These are phyloP conservation scores for Vigna angularis DNA, from an alignment of 306 rosid genomes.

Conservation along the genomic window DNA sequence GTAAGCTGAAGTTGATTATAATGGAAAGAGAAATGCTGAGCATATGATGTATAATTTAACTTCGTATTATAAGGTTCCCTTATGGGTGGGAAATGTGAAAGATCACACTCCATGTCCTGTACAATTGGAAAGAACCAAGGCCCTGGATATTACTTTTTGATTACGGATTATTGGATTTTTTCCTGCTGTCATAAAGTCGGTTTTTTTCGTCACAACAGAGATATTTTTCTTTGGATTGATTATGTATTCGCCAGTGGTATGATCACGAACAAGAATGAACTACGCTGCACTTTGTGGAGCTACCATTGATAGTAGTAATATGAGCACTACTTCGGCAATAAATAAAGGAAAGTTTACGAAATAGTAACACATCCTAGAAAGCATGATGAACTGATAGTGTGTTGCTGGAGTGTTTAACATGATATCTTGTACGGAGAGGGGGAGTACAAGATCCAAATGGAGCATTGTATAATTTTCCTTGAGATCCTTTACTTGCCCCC, in stretches of 20 bases:
- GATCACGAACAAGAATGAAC: conserved; percentile 43
- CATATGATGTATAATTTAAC: conserved; percentile 51
- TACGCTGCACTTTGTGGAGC: conserved; percentile 43
- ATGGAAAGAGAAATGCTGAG: conserved; percentile 53
- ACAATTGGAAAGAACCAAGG: conserved; percentile 49
- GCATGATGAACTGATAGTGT: conserved; percentile 7
- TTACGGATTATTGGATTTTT: conserved; percentile 50
- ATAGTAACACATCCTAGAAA: conserved; percentile 33
- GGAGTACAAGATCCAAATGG: neutral
- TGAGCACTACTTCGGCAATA: conserved; percentile 15
- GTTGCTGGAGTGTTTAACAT: conserved; percentile 23
- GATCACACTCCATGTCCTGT: conserved; percentile 50
- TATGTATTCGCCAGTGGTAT: conserved; percentile 43
- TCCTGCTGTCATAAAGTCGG: conserved; percentile 47
- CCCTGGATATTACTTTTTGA: conserved; percentile 44
- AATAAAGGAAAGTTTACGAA: conserved; percentile 26
- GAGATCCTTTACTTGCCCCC: conserved; percentile 13
- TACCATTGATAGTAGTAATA: conserved; percentile 29
- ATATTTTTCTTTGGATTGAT: conserved; percentile 38
- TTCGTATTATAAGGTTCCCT: conserved; percentile 47
- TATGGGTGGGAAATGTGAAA: conserved; percentile 50
- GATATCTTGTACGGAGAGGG: conserved; percentile 14
- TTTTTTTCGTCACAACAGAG: conserved; percentile 47
- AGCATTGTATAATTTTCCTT: conserved; percentile 14
- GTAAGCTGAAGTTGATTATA: conserved; percentile 55